These are phyloP conservation scores for Phaffia rhodozyma DNA, from an alignment of 1,284 basidiomycete species.

Conservation along the genomic window DNA sequence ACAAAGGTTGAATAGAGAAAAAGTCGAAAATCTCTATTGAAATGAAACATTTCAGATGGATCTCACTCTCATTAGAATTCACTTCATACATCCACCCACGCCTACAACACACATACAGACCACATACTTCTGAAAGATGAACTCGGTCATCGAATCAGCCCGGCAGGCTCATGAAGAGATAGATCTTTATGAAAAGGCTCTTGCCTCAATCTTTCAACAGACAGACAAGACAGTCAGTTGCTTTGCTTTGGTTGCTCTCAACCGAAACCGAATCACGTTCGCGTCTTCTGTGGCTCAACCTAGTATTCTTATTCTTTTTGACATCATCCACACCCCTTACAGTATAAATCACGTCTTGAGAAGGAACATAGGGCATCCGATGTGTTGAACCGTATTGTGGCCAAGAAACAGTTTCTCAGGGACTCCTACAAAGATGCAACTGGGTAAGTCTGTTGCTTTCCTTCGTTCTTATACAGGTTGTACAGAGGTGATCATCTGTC, in stretches of 20 bases:
- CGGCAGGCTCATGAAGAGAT: slow-evolving; percentile 91
- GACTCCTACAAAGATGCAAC: slow-evolving; percentile 62
- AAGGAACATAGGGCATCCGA: slow-evolving; percentile 79
- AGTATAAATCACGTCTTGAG: slow-evolving; percentile 47
- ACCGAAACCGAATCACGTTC: neutral
- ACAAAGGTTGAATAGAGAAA: too few species aligned
- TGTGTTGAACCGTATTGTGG: slow-evolving; percentile 66
- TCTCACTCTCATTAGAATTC: too few species aligned
- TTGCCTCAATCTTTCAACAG: slow-evolving; percentile 41
- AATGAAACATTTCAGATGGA: too few species aligned
- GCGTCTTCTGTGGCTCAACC: neutral
- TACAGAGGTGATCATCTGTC: slow-evolving; percentile 33
- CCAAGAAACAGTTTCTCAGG: slow-evolving; percentile 53
- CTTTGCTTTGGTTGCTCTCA: slow-evolving; percentile 5
- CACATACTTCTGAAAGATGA: slow-evolving; percentile 43
- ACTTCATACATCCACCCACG: too few species aligned
- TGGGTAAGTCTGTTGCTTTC: slow-evolving; percentile 29
- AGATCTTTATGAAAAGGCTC: slow-evolving; percentile 62
- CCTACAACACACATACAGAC: neutral
- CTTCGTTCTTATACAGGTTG: slow-evolving; percentile 34
- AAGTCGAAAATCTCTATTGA: too few species aligned
- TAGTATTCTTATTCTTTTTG: neutral
- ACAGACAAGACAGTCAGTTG: slow-evolving; percentile 33
- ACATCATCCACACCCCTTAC: slow-evolving; percentile 3
- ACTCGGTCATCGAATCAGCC: slow-evolving; percentile 82